Evolutionary conservation across 495 filamentous ascomycete genomes (phyloP).

Genomic region (Hypoxylon crocopeplum): DNA sequence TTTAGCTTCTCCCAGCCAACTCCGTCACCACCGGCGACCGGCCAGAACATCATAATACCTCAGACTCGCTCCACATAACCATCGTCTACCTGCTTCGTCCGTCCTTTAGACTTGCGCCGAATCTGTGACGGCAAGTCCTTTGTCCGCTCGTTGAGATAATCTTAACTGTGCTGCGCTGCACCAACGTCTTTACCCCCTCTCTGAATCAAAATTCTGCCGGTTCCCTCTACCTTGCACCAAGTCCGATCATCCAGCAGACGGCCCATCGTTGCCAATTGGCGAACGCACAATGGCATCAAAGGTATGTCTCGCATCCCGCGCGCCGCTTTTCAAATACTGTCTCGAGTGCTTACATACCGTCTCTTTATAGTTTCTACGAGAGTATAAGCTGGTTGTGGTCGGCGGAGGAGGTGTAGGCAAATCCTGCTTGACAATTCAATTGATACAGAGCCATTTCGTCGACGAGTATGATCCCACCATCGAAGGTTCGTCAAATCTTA

Average conservation of each 20-base stretch:
- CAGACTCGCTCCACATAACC: neutral
- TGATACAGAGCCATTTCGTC: conserved; percentile 98
- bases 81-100: neutral
- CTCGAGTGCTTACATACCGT: neutral
- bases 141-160: conserved; percentile 25
- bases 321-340: neutral
- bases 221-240: neutral
- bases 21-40: conserved; percentile 5
- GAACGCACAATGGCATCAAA: conserved; percentile 54
- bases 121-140: conserved; percentile 19
- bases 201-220: conserved; percentile 9
- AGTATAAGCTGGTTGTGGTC: conserved; percentile 98
- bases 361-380: conserved; percentile 82
- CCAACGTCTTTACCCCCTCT: neutral
- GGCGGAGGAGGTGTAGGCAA: conserved; percentile 98
- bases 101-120: conserved; percentile 10
- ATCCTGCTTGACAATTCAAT: conserved; percentile 98
- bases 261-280: conserved; percentile 22
- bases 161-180: conserved; percentile 15
- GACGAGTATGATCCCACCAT: conserved; percentile 99
- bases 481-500: conserved; percentile 76
- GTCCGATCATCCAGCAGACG: conserved; percentile 5
- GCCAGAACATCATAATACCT: neutral
- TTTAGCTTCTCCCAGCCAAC: conserved; percentile 7
- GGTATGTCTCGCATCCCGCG: conserved; percentile 38